Evolutionary conservation across 1,284 basidiomycete genomes (phyloP), one percentile per base, ranked within the genome.

Genomic region (Coniophora puteana): DNA sequence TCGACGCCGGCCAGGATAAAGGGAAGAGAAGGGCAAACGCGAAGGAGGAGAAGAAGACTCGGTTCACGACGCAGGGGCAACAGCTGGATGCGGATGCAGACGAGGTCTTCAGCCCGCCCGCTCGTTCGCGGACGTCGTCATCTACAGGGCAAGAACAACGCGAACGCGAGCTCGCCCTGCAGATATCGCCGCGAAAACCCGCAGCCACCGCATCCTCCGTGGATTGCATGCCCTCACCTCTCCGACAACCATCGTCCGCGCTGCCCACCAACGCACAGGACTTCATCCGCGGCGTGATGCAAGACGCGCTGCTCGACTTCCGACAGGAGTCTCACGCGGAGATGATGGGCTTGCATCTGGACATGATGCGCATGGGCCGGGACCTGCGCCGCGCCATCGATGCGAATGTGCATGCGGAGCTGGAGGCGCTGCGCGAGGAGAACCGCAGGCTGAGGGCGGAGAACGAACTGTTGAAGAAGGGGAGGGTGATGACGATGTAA

Each of bases 271-370:
- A 43, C 49, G 50, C 5, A 49, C 80, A 84, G 41, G 77, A 82
- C 33, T 66, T 87, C 26, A 57, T 87, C 45, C 73, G 76, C 38
- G 69, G 67, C 23, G 74, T 86, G 40, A 71, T 87, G 43, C 69
- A 72, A 33, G 83, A 86, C 45, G 80, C 78, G 41, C 76, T 87
- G 75, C 75, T 71, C 48, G 84, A 87, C 50, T 83, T 77, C 53
- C 79, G 80, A 52, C 68, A 71, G 48, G 82, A 87, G 58, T 77
- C 76, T 22, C 72, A 73, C 51, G 66, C 72, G 21, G 80, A 85
- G 65, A 76, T 87, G 71, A 70, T 74, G 53, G 80, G 81, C 5
- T 58, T 88, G 45, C 85, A 88, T 58, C 53, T 88, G 47, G 84
- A 88, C 54, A 53, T 88, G 41, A 65, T 88, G 22, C 66, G 74